Conservation (phyloP, 2,329 filamentous ascomycete species). For the Penicillium palitans region DNA sequence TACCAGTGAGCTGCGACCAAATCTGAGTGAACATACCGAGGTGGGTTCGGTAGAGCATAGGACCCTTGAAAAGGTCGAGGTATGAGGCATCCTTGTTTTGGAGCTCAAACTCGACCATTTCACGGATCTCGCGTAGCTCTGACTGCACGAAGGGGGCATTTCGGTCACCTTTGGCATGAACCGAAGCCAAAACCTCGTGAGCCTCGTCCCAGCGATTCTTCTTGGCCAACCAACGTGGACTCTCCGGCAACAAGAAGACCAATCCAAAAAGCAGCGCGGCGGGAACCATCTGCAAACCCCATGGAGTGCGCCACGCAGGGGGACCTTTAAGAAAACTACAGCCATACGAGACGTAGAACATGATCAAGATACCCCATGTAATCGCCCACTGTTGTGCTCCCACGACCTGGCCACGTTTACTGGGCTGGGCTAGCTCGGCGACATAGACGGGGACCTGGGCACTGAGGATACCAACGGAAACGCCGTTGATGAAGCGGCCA, state of each 20-base stretch:
- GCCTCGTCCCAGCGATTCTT: constrained; percentile 60
- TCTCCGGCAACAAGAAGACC: constrained; percentile 55
- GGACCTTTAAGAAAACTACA: constrained; percentile 61
- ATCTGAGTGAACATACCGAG: constrained; percentile 73
- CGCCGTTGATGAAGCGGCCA: constrained; percentile 69
- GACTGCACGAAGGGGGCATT: constrained; percentile 64
- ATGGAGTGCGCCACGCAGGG: constrained; percentile 63
- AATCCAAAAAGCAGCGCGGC: constrained; percentile 59
- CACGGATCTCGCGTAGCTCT: constrained; percentile 72
- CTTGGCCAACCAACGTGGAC: constrained; percentile 63
- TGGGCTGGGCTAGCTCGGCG: constrained; percentile 62
- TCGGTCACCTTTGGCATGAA: constrained; percentile 66
- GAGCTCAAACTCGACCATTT: constrained; percentile 71
- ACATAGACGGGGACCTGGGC: constrained; percentile 71
- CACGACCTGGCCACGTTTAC: constrained; percentile 62
- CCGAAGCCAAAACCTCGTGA: constrained; percentile 52
- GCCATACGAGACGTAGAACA: constrained; percentile 65
- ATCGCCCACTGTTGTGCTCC: constrained; percentile 74
- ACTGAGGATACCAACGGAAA: constrained; percentile 73
- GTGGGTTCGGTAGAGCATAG: constrained; percentile 71
- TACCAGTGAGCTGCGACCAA: constrained; percentile 73
- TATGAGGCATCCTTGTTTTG: constrained; percentile 68
- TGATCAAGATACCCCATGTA: constrained; percentile 68
- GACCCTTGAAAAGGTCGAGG: constrained; percentile 68
- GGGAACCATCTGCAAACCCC: constrained; percentile 66